A percentile compares a stretch with the other conserved stretches of the same genome.
Conservation (phyloP, 441 rosid genomes). For the Croton laevigatus region DNA sequence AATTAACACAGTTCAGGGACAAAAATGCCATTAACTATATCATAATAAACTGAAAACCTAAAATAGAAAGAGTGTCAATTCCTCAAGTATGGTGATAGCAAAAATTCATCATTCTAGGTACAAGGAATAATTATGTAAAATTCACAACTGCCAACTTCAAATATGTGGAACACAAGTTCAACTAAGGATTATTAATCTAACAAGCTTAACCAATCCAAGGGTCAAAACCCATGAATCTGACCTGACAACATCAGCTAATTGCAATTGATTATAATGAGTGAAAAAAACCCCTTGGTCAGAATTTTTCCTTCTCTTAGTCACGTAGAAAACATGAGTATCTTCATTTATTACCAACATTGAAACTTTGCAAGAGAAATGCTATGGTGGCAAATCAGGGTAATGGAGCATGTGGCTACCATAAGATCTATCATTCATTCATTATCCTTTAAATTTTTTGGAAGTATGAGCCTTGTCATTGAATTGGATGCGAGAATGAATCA, state of each 20-base stretch:
- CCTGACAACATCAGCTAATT: not conserved
- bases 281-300: too few relatives aligned
- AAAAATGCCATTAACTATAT: not conserved
- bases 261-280: too few relatives aligned
- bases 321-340: not conserved
- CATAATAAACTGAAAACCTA: not conserved
- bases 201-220: not conserved
- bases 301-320: too few relatives aligned
- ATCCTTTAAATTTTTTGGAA: not conserved
- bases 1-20: not conserved
- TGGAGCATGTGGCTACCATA: not conserved
- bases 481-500: not conserved
- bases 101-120: not conserved
- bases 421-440: not conserved
- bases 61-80: not conserved
- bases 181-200: too few relatives aligned
- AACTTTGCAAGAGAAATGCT: not conserved
- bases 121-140: not conserved
- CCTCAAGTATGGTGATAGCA: not conserved
- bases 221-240: too few relatives aligned
- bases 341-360: not conserved
- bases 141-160: not conserved
- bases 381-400: not conserved
- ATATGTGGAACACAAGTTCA: not conserved
- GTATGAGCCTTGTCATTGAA: constrained; percentile 1